Evolutionary conservation across 768 basidiomycete species (phyloP), one percentile per base, ranked within the genome.

Genomic region (Chalciporus pseudorubinellus): DNA sequence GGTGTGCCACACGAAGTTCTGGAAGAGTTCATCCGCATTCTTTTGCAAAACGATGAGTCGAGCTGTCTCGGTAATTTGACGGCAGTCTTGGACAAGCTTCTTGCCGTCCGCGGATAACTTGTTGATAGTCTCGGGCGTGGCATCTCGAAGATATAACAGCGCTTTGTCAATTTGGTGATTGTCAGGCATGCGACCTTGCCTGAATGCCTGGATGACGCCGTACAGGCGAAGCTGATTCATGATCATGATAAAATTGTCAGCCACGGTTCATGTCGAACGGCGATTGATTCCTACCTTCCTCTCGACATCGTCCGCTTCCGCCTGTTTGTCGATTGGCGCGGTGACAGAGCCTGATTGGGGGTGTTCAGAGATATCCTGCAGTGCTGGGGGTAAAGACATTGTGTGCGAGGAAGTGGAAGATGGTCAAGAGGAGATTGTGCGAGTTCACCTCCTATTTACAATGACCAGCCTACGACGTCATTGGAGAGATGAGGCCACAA

Each of bases 21-120:
- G 95, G 67, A 97, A 77, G 36, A 98, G 78, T 72, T 98, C 93
- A 59, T 95, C 94, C 20, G 76, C 72, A 58, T 97, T 97, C 81
- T 95, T 97, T 60, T 87, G 78, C 44, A 74, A 62, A n/a, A 95
- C 83, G 51, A 93, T 84, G 36, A 79, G 59, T 12, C 85, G 78
- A 0, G 80, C 75, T 5, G 91, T 93, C 57, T 82, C 79, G 60
- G 95, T 77, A 63, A 97, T 89, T 43, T 91, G 83, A 39, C 82
- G 79, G n/a, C 78, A 68, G 63, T 97, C 93, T 46, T 81, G 73
- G 38, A 94, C 73, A 57, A 98, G 82, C 58, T 81, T 83, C 53
- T 73, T 78, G 55, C 94, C 93, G 13, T 91, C 88, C 0, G 78
- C 74, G 0, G 90, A 92, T 44, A 98, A 80, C 66, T 85, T 75